These are phyloP conservation scores for Cystofilobasidium ferigula DNA, from an alignment of 768 basidiomycete species.

Conservation along the genomic window DNA sequence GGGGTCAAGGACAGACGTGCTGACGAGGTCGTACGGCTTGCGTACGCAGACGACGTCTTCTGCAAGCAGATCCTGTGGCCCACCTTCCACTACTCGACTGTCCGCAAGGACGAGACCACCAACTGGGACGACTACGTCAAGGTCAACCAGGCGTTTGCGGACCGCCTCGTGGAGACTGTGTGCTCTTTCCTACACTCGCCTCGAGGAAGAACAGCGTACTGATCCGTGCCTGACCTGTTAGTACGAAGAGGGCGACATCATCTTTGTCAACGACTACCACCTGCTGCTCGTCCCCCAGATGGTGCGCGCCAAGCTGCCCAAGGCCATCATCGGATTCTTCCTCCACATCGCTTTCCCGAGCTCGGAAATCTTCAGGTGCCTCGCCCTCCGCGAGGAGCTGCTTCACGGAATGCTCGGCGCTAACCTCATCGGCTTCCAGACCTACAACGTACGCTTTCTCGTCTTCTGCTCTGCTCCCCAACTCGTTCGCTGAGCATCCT, in stretches of 20 bases:
- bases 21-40: neutral
- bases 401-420: slow-evolving; percentile 24
- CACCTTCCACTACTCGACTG: slow-evolving; percentile 68
- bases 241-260: slow-evolving; percentile 25
- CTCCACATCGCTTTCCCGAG: slow-evolving; percentile 24
- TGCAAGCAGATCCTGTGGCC: slow-evolving; percentile 62
- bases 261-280: slow-evolving; percentile 27
- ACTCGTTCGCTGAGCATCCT: neutral
- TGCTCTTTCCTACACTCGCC: neutral
- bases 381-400: slow-evolving; percentile 44
- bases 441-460: slow-evolving; percentile 21
- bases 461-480: neutral
- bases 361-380: slow-evolving; percentile 25
- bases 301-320: slow-evolving; percentile 41
- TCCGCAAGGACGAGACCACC: slow-evolving; percentile 52
- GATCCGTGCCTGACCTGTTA: neutral
- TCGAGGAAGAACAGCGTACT: neutral
- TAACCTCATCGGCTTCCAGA: slow-evolving; percentile 26
- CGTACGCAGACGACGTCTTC: slow-evolving; percentile 23
- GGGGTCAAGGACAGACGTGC: neutral
- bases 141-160: slow-evolving; percentile 26
- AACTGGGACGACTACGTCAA: slow-evolving; percentile 36
- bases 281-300: slow-evolving; percentile 28
- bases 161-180: slow-evolving; percentile 22
- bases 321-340: slow-evolving; percentile 27